These are phyloP conservation scores for Volvariella volvacea DNA, from an alignment of 1,284 basidiomycete genomes.

Conservation along the genomic window DNA sequence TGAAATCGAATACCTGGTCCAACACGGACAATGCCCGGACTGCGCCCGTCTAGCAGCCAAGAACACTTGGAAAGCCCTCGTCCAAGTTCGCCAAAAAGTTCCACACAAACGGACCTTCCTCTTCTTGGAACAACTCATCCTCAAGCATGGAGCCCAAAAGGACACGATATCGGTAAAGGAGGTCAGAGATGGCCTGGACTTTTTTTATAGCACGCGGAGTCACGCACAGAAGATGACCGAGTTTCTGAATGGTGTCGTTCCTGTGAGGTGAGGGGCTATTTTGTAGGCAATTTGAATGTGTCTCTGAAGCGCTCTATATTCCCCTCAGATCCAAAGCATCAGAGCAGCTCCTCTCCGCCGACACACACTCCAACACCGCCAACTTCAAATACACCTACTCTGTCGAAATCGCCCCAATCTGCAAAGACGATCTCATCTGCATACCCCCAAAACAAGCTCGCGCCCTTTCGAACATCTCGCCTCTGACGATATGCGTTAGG, in stretches of 20 bases:
- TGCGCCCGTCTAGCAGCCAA: slow-evolving; percentile 94
- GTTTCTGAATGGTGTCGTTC: slow-evolving; percentile 85
- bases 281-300: slow-evolving; percentile 1
- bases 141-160: slow-evolving; percentile 96
- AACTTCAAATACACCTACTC: slow-evolving; percentile 99
- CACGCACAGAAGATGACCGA: slow-evolving; percentile 98
- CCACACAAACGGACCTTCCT: slow-evolving; percentile 97
- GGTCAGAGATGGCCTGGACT: slow-evolving; percentile 92
- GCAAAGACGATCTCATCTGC: slow-evolving; percentile 96
- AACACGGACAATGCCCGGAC: slow-evolving; percentile 93
- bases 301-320: not conserved
- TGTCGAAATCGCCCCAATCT: slow-evolving; percentile 94
- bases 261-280: slow-evolving; percentile 58
- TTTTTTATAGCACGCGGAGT: slow-evolving; percentile 88
- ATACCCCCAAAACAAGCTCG: slow-evolving; percentile 81
- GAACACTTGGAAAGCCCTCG: slow-evolving; percentile 97
- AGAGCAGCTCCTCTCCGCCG: slow-evolving; percentile 89
- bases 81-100: slow-evolving; percentile 97
- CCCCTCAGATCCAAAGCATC: slow-evolving; percentile 75
- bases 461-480: slow-evolving; percentile 81
- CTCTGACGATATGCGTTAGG: slow-evolving; percentile 83
- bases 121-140: slow-evolving; percentile 95
- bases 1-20: slow-evolving; percentile 94
- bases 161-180: slow-evolving; percentile 94
- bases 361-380: slow-evolving; percentile 88